phyloP scores from a whole-genome alignment of 2,329 filamentous ascomycete species.

The Diaporthe citrichinensis region DNA sequence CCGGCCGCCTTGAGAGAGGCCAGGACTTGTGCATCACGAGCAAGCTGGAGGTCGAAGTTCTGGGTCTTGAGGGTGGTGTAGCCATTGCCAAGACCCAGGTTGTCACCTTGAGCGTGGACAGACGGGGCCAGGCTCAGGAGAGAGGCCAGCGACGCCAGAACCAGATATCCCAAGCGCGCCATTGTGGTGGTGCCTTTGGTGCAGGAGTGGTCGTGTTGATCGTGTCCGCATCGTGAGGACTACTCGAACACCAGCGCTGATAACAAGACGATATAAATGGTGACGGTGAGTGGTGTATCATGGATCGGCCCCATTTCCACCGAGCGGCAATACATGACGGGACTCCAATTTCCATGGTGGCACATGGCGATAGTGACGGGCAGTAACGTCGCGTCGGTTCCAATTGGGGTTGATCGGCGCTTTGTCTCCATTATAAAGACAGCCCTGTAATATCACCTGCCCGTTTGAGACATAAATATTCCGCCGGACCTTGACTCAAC shows the following conservation, averaged over 20 bases:
- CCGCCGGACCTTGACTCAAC: constrained; percentile 25
- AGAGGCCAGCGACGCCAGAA: constrained; percentile 6
- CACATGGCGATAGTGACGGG: constrained; percentile 25
- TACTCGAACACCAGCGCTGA: background rate
- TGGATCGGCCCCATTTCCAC: constrained; percentile 32
- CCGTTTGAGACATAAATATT: background rate
- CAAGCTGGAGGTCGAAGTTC: constrained; percentile 60
- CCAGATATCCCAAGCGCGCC: background rate
- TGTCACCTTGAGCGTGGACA: constrained; percentile 46
- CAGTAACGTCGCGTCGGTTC: constrained; percentile 28
- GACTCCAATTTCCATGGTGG: constrained; percentile 30
- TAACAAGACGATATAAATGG: background rate
- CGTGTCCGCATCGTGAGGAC: constrained; percentile 5
- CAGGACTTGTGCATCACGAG: constrained; percentile 61
- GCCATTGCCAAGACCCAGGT: constrained; percentile 56
- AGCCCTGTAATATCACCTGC: constrained; percentile 27
- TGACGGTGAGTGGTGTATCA: background rate
- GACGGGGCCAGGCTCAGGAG: constrained; percentile 23
- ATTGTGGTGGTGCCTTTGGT: constrained; percentile 8
- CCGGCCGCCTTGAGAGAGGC: constrained; percentile 60
- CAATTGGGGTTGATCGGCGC: constrained; percentile 23
- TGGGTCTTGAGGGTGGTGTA: constrained; percentile 56
- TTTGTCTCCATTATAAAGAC: constrained; percentile 13
- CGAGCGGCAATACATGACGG: constrained; percentile 31
- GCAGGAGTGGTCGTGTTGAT: background rate